Conservation (phyloP, 2,329 filamentous ascomycete genomes). For the Xylariaceae sp. region DNA sequence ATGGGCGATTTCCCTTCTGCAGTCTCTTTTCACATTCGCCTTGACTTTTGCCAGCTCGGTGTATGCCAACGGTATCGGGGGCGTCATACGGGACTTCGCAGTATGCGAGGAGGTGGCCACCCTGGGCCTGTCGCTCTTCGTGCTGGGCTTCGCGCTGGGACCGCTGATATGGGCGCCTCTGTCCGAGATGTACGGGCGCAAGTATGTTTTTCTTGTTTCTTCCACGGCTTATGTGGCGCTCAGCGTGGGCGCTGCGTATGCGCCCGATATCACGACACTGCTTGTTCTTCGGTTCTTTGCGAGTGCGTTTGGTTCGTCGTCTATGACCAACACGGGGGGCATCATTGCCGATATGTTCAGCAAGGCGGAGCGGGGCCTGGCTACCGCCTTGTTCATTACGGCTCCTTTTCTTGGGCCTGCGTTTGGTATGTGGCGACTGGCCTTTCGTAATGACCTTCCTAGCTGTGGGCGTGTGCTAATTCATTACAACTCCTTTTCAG, state of each 20-base stretch:
- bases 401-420: neutral
- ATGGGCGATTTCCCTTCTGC: conserved; percentile 60
- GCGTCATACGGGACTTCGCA: conserved; percentile 54
- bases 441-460: too few species aligned
- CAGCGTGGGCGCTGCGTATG: conserved; percentile 51
- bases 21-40: conserved; percentile 62
- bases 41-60: conserved; percentile 67
- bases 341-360: conserved; percentile 54
- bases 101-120: conserved; percentile 45
- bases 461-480: too few species aligned
- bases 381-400: conserved; percentile 41
- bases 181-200: conserved; percentile 52
- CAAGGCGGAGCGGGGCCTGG: conserved; percentile 46
- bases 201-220: conserved; percentile 50
- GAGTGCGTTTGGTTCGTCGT: conserved; percentile 50
- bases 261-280: conserved; percentile 49
- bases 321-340: conserved; percentile 52
- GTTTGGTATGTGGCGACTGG: neutral
- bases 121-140: conserved; percentile 51
- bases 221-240: conserved; percentile 53
- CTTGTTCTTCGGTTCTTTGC: conserved; percentile 62
- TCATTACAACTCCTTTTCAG: conserved; percentile 1
- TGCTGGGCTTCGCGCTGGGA: conserved; percentile 44
- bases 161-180: conserved; percentile 61
- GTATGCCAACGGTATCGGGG: conserved; percentile 54